phyloP scores from a whole-genome alignment of 192 early-diverging fungal species.

The Coemansia sp. region DNA sequence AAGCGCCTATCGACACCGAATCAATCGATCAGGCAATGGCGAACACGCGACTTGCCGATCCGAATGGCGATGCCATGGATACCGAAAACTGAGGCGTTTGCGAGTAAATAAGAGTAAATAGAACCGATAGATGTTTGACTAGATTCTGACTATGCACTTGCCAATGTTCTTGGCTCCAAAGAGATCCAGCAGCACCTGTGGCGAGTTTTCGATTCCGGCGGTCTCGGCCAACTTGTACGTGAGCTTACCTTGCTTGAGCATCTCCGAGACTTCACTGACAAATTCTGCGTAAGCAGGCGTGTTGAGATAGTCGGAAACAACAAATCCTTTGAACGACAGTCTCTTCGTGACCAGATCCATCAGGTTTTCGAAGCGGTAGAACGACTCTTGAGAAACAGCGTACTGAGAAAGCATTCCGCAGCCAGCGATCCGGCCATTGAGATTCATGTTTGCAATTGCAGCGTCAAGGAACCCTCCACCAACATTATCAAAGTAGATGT shows the following conservation, averaged over 20 bases:
- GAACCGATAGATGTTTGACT: no score
- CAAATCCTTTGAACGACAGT: conserved; percentile 64
- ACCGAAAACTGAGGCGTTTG: neutral
- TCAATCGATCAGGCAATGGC: conserved; percentile 17
- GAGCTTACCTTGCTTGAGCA: conserved; percentile 60
- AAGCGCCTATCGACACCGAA: conserved; percentile 46
- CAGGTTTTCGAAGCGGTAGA: conserved; percentile 60
- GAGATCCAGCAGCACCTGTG: conserved; percentile 59
- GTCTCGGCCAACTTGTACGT: conserved; percentile 55
- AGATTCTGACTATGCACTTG: conserved; percentile 60
- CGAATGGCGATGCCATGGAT: neutral
- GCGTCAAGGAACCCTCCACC: conserved; percentile 79
- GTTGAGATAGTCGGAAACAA: conserved; percentile 54
- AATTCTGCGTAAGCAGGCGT: conserved; percentile 52
- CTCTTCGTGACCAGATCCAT: conserved; percentile 54
- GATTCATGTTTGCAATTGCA: conserved; percentile 60
- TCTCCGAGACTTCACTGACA: conserved; percentile 53
- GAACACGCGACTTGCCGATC: neutral
- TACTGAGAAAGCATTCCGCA: conserved; percentile 79
- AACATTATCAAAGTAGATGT: conserved; percentile 85
- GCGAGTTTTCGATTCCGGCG: conserved; percentile 65
- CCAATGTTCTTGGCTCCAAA: conserved; percentile 68
- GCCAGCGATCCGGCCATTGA: conserved; percentile 60
- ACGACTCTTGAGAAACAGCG: conserved; percentile 50
- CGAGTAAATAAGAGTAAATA: no score